These are phyloP conservation scores for Ministeria vibrans DNA, from an alignment of 78 protist species.

Conservation along the genomic window DNA sequence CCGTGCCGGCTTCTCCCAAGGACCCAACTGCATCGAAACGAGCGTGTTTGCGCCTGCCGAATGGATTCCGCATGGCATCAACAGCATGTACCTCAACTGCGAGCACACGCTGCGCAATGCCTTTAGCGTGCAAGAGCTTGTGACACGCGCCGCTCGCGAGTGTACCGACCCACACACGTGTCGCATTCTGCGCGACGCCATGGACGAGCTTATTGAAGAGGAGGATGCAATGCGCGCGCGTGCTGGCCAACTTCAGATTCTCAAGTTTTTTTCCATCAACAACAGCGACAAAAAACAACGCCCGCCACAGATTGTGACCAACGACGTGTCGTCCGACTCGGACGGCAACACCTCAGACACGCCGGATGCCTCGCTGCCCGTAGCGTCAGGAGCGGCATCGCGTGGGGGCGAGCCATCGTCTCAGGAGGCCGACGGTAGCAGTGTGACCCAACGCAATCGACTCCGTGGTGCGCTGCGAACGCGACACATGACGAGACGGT, in stretches of 20 bases:
- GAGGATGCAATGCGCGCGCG: no score
- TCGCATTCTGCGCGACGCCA: neutral
- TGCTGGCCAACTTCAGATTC: no score
- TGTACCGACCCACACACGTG: neutral
- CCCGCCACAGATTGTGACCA: neutral
- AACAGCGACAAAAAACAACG: neutral
- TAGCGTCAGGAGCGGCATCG: no score
- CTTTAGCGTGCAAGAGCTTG: neutral
- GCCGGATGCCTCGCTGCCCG: no score
- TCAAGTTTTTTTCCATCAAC: neutral
- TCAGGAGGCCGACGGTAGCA: no score
- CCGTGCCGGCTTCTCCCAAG: slow-evolving; percentile 82
- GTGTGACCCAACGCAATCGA: no score
- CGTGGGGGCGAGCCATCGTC: no score
- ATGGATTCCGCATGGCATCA: slow-evolving; percentile 63
- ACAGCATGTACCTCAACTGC: neutral
- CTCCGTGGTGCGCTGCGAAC: no score
- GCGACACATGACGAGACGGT: no score
- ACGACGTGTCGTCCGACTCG: no score
- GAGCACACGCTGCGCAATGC: neutral
- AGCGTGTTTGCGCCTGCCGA: slow-evolving; percentile 71
- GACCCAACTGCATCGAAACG: slow-evolving; percentile 78
- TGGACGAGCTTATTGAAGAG: neutral
- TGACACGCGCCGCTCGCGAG: neutral
- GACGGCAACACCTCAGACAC: no score